Percentiles rank a stretch among this genome's conserved stretches.
phyloP scores from a whole-genome alignment of 257 asterid species.

The Nicotiana paniculata region DNA sequence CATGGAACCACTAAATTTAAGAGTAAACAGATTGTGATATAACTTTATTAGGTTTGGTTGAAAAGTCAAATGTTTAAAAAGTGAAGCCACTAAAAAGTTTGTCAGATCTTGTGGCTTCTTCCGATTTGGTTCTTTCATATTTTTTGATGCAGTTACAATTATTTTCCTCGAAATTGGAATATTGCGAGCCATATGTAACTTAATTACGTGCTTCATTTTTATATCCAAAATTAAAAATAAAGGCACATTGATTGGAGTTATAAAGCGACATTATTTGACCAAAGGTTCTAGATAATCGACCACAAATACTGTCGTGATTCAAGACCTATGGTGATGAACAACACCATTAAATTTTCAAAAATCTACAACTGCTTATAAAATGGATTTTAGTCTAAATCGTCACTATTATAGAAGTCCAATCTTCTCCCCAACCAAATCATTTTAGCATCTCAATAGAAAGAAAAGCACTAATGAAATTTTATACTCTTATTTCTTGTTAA shows the following conservation, averaged over 20 bases:
- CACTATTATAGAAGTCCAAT: no score
- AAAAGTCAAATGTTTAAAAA: neutral
- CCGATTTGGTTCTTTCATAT: neutral
- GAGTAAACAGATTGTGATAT: neutral
- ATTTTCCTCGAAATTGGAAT: neutral
- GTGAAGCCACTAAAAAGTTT: neutral
- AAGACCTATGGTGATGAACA: no score
- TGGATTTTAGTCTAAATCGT: no score
- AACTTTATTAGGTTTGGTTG: neutral
- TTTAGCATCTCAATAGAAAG: no score
- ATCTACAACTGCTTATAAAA: no score
- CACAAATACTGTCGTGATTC: no score
- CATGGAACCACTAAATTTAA: neutral
- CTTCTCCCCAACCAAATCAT: no score
- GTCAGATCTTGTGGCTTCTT: neutral
- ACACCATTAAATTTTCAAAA: no score
- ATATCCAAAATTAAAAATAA: neutral
- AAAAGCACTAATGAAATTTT: no score
- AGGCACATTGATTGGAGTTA: neutral
- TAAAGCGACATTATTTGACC: no score
- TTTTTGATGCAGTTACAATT: neutral
- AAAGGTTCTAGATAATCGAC: no score
- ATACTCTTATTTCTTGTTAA: no score
- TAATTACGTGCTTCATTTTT: neutral
- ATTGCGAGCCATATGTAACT: neutral